phyloP scores from a whole-genome alignment of 257 asterid species.

The Solanum lycopersicoides region DNA sequence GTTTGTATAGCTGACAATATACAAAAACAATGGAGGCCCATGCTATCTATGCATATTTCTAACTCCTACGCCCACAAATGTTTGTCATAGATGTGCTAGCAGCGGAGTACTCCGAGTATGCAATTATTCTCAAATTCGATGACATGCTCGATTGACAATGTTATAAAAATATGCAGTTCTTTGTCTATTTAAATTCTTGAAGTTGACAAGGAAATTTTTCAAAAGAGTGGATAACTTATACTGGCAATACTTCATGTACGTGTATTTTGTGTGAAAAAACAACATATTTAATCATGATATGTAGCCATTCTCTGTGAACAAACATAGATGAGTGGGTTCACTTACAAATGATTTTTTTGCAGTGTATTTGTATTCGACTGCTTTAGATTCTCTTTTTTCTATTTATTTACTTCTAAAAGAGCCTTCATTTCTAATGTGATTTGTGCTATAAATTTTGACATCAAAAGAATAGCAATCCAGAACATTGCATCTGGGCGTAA shows the following conservation, averaged over 20 bases:
- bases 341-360: no score
- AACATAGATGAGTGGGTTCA: neutral
- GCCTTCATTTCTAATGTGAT: neutral
- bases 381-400: no score
- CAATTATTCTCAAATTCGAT: neutral
- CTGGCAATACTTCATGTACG: neutral
- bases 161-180: neutral
- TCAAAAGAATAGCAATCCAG: neutral
- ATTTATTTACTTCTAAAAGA: no score
- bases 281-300: no score
- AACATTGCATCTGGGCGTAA: no score
- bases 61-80: constrained; percentile 71
- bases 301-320: neutral
- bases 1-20: no score
- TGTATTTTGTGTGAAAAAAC: neutral
- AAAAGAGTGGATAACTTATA: neutral
- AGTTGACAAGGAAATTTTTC: neutral
- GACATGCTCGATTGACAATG: neutral
- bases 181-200: neutral
- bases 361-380: neutral
- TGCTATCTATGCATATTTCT: no score
- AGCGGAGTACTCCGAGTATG: constrained; percentile 86
- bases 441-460: neutral
- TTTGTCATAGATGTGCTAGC: constrained; percentile 89
- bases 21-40: no score